Base-by-base conservation (phyloP, 495 filamentous ascomycete genomes). In the Gamarada debralockiae region DNA sequence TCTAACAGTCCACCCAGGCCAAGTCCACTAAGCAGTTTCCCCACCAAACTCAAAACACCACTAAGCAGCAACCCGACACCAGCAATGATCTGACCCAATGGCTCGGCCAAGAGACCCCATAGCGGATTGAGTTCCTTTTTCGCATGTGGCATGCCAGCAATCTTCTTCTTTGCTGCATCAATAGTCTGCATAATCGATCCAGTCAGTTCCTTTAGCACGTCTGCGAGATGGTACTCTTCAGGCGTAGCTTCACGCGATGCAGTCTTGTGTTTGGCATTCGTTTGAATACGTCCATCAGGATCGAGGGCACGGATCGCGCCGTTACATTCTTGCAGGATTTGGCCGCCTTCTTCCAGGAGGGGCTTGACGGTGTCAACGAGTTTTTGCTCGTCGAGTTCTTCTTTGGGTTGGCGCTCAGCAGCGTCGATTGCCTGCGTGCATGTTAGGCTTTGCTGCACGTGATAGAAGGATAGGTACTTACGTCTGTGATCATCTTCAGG, bases 61-160 rank as follows among this genome's bases (percentile, higher is more conserved):
- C 74, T 83, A 40, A 97, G 70, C 49, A 97, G 68, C 49, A 97
- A 70, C 9, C 92, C 92, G 13, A 97, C 92, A 14, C 87, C 92
- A 5, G 91, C 90, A 52, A 97, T 77, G 67, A 96, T 96, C 77
- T 96, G 91, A 79, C 90, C 89, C 18, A 96, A 74, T 14, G 91
- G 91, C 73, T 96, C 82, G 33, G 82, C 84, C 33, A 96, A 72
- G 42, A 96, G 69, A 33, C 75, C 85, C 88, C 90, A 90, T 25
- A 96, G 81, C 1, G 91, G 90, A 64, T 90, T 96, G 45, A 97
- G 78, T 69, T 88, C 81, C 76, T 96, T 95, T 83, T 96, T 93
- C 21, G 90, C 92, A 53, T 92, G 84, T 14, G 92, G 92, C 86
- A 96, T 92, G 63, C 88, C 87, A 60, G 86, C 83, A 50, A 96